phyloP scores from a whole-genome alignment of 176 grass and related monocot genomes.

The Calamus simplicifolius region DNA sequence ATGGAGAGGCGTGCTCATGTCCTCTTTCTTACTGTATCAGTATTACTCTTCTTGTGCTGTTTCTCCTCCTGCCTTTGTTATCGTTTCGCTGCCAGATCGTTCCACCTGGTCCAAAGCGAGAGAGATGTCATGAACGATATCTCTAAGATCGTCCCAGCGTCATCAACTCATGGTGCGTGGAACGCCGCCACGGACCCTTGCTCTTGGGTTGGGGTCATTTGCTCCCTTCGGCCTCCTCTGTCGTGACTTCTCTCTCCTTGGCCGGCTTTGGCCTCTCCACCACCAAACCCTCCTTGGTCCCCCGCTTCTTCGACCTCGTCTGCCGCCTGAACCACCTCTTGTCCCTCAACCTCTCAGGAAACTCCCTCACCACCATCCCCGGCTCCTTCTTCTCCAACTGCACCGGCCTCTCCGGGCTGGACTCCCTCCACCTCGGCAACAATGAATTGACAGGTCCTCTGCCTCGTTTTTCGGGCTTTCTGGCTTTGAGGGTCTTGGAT shows the following conservation, averaged over 20 bases:
- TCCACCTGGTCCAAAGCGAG: too few species aligned
- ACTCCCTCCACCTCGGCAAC: constrained; percentile 38
- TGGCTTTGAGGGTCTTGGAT: constrained; percentile 39
- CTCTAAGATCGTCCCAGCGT: too few species aligned
- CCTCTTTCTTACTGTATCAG: too few species aligned
- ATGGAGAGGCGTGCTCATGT: too few species aligned
- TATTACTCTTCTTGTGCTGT: too few species aligned
- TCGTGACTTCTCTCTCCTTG: constrained; percentile 27
- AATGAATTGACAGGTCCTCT: background rate
- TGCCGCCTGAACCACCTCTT: constrained; percentile 36
- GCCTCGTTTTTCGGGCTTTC: constrained; percentile 24
- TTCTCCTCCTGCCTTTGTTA: too few species aligned
- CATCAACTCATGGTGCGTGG: background rate
- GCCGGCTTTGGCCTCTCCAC: constrained; percentile 10
- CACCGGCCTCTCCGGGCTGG: constrained; percentile 12
- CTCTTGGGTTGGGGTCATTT: constrained; percentile 24
- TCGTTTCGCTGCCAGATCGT: too few species aligned
- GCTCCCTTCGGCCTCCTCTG: background rate
- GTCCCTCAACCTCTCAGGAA: constrained; percentile 43
- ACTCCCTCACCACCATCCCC: constrained; percentile 14
- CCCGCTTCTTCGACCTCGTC: constrained; percentile 22
- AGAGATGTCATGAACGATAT: too few species aligned
- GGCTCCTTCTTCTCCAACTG: constrained; percentile 28
- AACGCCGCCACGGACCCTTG: constrained; percentile 13
- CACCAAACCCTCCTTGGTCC: constrained; percentile 1